These are phyloP conservation scores for Boletus coccyginus DNA, from an alignment of 768 basidiomycete genomes.

Conservation along the genomic window DNA sequence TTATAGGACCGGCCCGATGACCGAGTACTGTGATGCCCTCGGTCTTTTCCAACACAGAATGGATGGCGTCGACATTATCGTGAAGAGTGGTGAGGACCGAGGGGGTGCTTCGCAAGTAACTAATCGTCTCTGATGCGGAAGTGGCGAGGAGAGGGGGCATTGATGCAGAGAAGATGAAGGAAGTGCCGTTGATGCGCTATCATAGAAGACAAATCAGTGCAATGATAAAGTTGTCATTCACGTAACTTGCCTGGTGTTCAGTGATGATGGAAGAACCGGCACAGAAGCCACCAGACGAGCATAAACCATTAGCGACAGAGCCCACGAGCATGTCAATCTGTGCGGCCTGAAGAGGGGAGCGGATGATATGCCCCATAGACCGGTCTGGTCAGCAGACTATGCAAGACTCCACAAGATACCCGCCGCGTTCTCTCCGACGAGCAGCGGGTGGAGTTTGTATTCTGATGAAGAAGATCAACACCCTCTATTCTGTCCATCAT, in stretches of 20 bases:
- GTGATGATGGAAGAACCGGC: slow-evolving; percentile 81
- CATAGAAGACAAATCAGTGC: background rate
- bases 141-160: slow-evolving; percentile 90
- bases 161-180: slow-evolving; percentile 95
- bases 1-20: slow-evolving; percentile 81
- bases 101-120: slow-evolving; percentile 71
- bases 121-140: slow-evolving; percentile 82
- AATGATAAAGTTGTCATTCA: background rate
- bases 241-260: slow-evolving; percentile 71
- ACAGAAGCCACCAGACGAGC: slow-evolving; percentile 91
- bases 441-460: no score
- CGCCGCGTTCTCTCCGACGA: no score
- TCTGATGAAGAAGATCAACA: no score
- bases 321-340: slow-evolving; percentile 97
- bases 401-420: no score
- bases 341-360: slow-evolving; percentile 49
- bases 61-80: slow-evolving; percentile 76
- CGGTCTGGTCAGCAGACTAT: no score
- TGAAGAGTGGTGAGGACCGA: slow-evolving; percentile 73
- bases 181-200: slow-evolving; percentile 92
- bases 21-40: slow-evolving; percentile 81
- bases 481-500: no score
- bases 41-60: slow-evolving; percentile 76
- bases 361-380: no score
- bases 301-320: slow-evolving; percentile 80